Evolutionary conservation across 805 yeast genomes (phyloP).

Genomic region (Isabelozyma gotoi): DNA sequence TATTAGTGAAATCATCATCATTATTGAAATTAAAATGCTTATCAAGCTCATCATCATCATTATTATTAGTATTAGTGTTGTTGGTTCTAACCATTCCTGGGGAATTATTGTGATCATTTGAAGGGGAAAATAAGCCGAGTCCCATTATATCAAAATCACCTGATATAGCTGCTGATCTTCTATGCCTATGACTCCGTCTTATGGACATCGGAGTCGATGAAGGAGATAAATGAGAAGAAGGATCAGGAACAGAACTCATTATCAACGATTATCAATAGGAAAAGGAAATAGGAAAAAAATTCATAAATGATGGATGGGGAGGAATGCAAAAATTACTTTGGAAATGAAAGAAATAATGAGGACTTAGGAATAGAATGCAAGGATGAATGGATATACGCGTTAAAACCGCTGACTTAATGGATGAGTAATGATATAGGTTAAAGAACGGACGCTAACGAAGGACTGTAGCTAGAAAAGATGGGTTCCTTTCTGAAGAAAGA

Average conservation of each 20-base stretch:
- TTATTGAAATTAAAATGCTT: conserved; percentile 32
- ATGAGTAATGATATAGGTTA: not conserved
- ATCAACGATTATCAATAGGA: not conserved
- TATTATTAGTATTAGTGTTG: conserved; percentile 4
- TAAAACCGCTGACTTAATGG: too few species aligned
- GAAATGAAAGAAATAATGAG: not conserved
- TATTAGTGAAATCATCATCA: conserved; percentile 32
- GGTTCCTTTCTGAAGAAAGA: too few species aligned
- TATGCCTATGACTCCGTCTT: conserved; percentile 65
- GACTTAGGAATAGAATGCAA: not conserved
- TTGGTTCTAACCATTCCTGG: not conserved
- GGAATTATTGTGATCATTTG: conserved; percentile 7
- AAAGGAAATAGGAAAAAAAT: not conserved
- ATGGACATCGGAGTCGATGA: conserved; percentile 8
- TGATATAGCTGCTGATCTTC: conserved; percentile 84
- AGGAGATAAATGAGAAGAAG: conserved; percentile 2
- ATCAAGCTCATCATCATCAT: conserved; percentile 18
- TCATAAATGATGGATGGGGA: not conserved
- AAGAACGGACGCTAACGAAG: not conserved
- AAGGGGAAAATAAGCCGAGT: conserved; percentile 34
- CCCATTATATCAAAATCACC: conserved; percentile 70
- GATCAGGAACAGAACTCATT: conserved; percentile 12
- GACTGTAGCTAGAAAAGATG: not conserved
- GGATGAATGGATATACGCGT: too few species aligned
- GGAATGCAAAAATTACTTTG: too few species aligned